These are phyloP conservation scores for Solanum piurae DNA, from an alignment of 257 asterid species.

Conservation along the genomic window DNA sequence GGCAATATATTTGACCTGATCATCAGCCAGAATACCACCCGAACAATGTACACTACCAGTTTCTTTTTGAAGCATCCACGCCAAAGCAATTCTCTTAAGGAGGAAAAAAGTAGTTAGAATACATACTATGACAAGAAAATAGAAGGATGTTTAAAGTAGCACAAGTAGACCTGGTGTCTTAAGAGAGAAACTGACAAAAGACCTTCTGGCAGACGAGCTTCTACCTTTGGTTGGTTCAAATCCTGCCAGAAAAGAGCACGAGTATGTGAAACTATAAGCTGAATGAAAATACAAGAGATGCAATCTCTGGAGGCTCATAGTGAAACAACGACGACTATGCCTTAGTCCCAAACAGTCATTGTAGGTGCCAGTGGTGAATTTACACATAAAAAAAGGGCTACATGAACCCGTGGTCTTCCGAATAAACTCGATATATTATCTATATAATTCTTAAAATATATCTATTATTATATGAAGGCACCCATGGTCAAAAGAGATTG, in stretches of 20 bases:
- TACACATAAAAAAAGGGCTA: neutral
- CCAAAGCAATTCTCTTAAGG: constrained; percentile 84
- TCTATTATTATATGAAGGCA: neutral
- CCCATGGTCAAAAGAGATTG: neutral
- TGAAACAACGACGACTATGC: neutral
- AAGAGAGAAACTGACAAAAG: constrained; percentile 83
- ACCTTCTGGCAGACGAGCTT: constrained; percentile 55
- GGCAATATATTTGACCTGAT: constrained; percentile 52
- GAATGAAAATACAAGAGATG: neutral
- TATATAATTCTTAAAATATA: neutral
- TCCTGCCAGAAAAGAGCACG: constrained; percentile 42
- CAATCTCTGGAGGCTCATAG: neutral
- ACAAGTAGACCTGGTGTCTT: constrained; percentile 82
- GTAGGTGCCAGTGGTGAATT: neutral
- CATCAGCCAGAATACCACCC: constrained; percentile 98
- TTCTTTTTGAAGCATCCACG: constrained; percentile 91
- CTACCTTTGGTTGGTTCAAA: constrained; percentile 53
- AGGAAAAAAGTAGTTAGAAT: constrained; percentile 12
- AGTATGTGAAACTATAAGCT: neutral
- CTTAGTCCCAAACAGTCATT: neutral
- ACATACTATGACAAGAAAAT: constrained; percentile 9
- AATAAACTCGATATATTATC: neutral
- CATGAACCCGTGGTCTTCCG: neutral
- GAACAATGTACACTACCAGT: constrained; percentile 58
- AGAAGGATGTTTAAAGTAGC: constrained; percentile 6